Percentiles rank a stretch among this genome's conserved stretches.
phyloP scores from a whole-genome alignment of 495 filamentous ascomycete genomes.

The Neurospora intermedia region DNA sequence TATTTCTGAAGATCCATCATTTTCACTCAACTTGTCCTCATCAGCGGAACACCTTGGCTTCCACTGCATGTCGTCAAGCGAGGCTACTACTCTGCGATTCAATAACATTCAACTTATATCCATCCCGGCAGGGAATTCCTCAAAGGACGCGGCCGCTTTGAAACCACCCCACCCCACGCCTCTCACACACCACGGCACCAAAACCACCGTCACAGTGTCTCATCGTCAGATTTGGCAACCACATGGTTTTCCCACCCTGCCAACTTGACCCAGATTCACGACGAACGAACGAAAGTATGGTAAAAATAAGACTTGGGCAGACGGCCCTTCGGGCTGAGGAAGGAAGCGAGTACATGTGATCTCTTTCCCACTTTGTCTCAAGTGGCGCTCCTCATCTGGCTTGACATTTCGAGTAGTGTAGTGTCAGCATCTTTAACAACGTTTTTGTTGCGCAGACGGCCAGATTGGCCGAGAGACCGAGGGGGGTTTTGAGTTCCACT shows the following conservation, averaged over 20 bases:
- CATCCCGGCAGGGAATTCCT: not conserved
- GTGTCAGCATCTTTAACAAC: not conserved
- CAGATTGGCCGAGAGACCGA: not conserved
- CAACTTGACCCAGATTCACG: not conserved
- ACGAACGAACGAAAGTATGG: not conserved
- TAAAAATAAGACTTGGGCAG: not conserved
- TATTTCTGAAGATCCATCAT: too few relatives aligned
- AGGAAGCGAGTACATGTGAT: not conserved
- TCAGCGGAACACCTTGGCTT: not conserved
- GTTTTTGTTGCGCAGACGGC: not conserved
- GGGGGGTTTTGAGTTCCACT: not conserved
- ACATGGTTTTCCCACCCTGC: not conserved
- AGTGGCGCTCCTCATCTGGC: not conserved
- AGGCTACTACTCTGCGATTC: too few relatives aligned
- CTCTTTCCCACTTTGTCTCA: not conserved
- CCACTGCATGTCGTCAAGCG: not conserved
- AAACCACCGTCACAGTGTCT: not conserved
- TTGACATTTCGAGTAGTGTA: not conserved
- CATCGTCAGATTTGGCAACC: not conserved
- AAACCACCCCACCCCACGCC: not conserved
- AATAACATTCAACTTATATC: not conserved
- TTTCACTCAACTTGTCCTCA: not conserved
- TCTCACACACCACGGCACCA: not conserved
- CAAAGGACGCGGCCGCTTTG: not conserved
- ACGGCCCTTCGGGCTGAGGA: not conserved